These are phyloP conservation scores for Taphrina betulina DNA, from an alignment of 1,139 yeast genomes.

Conservation along the genomic window DNA sequence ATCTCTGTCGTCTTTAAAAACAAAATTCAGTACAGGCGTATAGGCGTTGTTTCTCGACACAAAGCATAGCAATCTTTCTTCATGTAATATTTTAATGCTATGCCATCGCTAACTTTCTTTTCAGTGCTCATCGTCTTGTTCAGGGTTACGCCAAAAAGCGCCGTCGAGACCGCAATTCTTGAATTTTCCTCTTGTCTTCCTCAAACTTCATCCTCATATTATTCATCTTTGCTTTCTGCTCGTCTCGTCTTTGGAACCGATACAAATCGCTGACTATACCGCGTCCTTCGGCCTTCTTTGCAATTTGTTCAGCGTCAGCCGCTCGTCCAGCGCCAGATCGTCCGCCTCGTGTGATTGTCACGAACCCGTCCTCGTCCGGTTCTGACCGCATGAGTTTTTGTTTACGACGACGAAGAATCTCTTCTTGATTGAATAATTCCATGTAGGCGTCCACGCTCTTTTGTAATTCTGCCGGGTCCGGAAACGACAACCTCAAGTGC, in stretches of 20 bases:
- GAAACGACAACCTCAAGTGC: slow-evolving; percentile 37
- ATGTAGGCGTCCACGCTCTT: slow-evolving; percentile 59
- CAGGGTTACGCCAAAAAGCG: slow-evolving; percentile 75
- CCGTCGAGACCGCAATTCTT: slow-evolving; percentile 72
- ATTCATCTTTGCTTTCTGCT: slow-evolving; percentile 89
- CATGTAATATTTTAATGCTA: background rate
- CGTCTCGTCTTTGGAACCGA: slow-evolving; percentile 91
- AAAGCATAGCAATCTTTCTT: no score
- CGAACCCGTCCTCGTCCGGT: slow-evolving; percentile 41
- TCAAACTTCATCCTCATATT: slow-evolving; percentile 78
- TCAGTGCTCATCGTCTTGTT: no score
- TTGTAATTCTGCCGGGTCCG: slow-evolving; percentile 52
- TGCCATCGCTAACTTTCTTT: no score
- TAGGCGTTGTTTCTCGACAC: no score
- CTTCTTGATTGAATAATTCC: slow-evolving; percentile 68
- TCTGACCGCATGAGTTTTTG: slow-evolving; percentile 46
- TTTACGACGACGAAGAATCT: slow-evolving; percentile 61
- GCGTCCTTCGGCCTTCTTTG: slow-evolving; percentile 53
- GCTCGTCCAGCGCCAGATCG: slow-evolving; percentile 48
- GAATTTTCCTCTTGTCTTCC: slow-evolving; percentile 83
- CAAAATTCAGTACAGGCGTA: no score
- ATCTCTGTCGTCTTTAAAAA: background rate
- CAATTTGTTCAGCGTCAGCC: slow-evolving; percentile 40
- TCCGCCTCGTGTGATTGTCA: slow-evolving; percentile 39
- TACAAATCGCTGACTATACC: slow-evolving; percentile 91